phyloP scores from a whole-genome alignment of 495 filamentous ascomycete genomes.

The Neurospora discreta region DNA sequence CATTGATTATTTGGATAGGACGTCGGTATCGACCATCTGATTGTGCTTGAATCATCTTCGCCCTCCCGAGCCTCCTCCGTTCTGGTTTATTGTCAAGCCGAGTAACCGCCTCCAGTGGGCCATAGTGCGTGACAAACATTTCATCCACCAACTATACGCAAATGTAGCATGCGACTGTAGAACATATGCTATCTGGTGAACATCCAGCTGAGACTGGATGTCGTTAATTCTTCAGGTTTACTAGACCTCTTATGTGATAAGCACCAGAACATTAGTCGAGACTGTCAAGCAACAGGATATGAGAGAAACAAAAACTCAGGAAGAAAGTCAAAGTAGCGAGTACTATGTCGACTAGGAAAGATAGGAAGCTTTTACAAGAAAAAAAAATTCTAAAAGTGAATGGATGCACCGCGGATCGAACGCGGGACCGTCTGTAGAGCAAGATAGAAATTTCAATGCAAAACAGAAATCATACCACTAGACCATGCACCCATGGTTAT shows the following conservation, averaged over 20 bases:
- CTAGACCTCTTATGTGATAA: not conserved
- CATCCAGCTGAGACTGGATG: not conserved
- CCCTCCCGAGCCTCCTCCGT: not conserved
- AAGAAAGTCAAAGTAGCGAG: not conserved
- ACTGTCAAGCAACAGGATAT: not conserved
- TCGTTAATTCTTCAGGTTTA: not conserved
- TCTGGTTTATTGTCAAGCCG: not conserved
- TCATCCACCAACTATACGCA: not conserved
- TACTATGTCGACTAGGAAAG: no score
- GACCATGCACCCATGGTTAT: conserved; percentile 6
- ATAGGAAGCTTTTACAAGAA: no score
- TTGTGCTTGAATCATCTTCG: not conserved
- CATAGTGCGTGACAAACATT: not conserved
- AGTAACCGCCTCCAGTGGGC: not conserved
- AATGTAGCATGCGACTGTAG: not conserved
- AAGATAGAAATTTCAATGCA: conserved; percentile 2
- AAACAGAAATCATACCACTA: conserved; percentile 8
- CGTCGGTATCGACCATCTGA: not conserved
- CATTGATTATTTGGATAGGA: not conserved
- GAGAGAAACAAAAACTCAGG: not conserved
- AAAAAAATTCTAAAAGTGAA: no score
- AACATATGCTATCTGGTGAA: not conserved
- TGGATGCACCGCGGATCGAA: not conserved
- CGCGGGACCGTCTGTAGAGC: conserved; percentile 2
- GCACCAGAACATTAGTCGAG: not conserved